Base-by-base conservation (phyloP, 2,329 filamentous ascomycete genomes). In the Kalaharituber pfeilii region DNA sequence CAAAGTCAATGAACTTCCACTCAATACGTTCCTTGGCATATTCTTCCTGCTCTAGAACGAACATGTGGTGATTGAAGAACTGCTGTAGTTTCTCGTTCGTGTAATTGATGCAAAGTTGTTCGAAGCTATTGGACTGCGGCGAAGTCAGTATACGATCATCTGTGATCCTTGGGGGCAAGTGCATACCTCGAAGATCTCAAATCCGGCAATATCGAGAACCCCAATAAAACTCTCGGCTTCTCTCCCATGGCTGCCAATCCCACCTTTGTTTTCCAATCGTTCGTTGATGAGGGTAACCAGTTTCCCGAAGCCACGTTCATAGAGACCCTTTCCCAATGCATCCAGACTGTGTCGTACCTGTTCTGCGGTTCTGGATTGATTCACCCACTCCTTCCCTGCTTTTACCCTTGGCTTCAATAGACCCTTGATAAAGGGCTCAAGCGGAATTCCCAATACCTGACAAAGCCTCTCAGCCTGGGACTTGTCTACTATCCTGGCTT, bases 21-120 rank as follows among this genome's bases (percentile, higher is more conserved):
- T 98, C 91, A 62, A 98, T 98, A 68, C 95, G 86, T 67, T 98
- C 91, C 49, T 89, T 76, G 7, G 91, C 88, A 67, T 98, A 98
- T 67, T 98, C 91, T 68, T 98, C 91, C 65, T 98, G 91, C 67
- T 98, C 91, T 6, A 98, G 74, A 8, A 98, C 91, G 66, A 98
- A 98, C 91, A 98, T 98, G 72, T 98, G 93, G 67, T 98, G 91
- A 65, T 98, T 98, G 77, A 98, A 98, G 69, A 98, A 98, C 63
- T 98, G 91, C 66, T 98, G 91, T 5, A 98, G 78, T 68, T 95
- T 98, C 69, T 98, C 91, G 69, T 98, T 98, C 58, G 93, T 96
- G 70, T 98, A 98, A 70, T 98, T 98, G 75, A 98, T 98, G 72
- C 91, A 98, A 5, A 98, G 76, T 68, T 98, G 91, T 68, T 98